Evolutionary conservation across 257 asterid genomes (phyloP), one percentile per base, ranked within the genome.

Genomic region (Solanum clarkiae): DNA sequence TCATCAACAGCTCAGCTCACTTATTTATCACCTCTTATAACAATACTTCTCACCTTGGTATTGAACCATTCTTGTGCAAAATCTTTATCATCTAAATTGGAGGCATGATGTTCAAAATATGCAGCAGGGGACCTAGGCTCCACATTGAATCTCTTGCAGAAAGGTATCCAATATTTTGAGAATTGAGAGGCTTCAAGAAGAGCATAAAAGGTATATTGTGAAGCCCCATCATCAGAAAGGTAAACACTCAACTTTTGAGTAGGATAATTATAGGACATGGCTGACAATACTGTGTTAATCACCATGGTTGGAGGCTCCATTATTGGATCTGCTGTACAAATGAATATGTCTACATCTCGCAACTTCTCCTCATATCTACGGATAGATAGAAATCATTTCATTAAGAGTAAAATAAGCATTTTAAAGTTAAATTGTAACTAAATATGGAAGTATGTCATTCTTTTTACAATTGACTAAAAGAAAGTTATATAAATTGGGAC

Each of bases 151-250:
- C 89, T 89, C 88, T 92, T 90, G 86, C 92, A 90, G 45, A 90
- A 93, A 7, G 96, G 94, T 18, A 93, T 65, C 96, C 96, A 93
- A 26, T 80, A 8, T 77, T 72, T 89, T 0, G 91, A 86, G 45
- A 93, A 93, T 6, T 82, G 56, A 18, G 91, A 87, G 8, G 91
- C 93, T 80, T 91, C 96, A 18, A 90, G 24, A 1, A 91, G 93
- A 70, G 94, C 96, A 80, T 91, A 90, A 83, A 91, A 91, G 0
- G 91, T 91, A 16, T 90, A 81, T 69, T 88, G 89, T 17, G 96
- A 93, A 20, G 92, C 92, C 3, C 93, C 96, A 84, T 93, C 96
- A 60, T 93, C 96, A 0, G 96, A 93, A 4, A 93, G 88, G 75
- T 93, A 93, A 54, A 93, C 4, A 82, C 90, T 89, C 69, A 91